Base-by-base conservation (phyloP, 305 asterid genomes). In the Caryopteris hybrid region DNA sequence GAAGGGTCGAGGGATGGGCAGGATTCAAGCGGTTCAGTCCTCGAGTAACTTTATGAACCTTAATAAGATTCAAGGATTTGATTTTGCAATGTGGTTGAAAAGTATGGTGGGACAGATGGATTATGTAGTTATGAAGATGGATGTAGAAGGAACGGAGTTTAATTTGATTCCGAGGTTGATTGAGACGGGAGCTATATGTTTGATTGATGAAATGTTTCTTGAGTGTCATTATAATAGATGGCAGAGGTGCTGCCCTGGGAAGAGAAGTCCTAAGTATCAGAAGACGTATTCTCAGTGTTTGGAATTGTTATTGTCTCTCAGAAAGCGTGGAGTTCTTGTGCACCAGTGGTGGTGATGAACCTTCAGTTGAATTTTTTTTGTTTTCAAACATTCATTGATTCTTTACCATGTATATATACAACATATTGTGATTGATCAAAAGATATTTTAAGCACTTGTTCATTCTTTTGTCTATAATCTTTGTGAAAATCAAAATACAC, bases 141-240 rank as follows among this genome's bases (percentile, higher is more conserved):
- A 84, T 50, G 73, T 86, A 11, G 81, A 84, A 62, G 90, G 90
- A 47, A 75, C 78, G 0, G 86, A 84, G 66, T 84, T 84, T 41
- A 75, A 78, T 43, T 43, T 86, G 82, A 70, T 86, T 34, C 82
- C 78, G 0, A 71, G 82, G 45, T 71, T 84, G 78, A 47, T 86
- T 25, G 81, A 80, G 74, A 84, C 72, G 0, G 84, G 85, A 43
- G 88, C 86, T 21, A 79, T 78, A 27, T 84, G 86, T 64, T 73
- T 82, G 81, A 79, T 84, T 9, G 88, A 84, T 64, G 93, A 86
- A 68, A 78, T 84, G 81, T 82, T 84, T 65, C 81, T 86, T 22
- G 90, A 84, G 54, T 86, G 88, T 29, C 90, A 82, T 57, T 84
- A 86, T 41, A 82, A 73, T 53, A 65, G 83, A 66, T 81, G 89